Conservation (phyloP, 23 red algal species). For the Porphyridium purpureum region DNA sequence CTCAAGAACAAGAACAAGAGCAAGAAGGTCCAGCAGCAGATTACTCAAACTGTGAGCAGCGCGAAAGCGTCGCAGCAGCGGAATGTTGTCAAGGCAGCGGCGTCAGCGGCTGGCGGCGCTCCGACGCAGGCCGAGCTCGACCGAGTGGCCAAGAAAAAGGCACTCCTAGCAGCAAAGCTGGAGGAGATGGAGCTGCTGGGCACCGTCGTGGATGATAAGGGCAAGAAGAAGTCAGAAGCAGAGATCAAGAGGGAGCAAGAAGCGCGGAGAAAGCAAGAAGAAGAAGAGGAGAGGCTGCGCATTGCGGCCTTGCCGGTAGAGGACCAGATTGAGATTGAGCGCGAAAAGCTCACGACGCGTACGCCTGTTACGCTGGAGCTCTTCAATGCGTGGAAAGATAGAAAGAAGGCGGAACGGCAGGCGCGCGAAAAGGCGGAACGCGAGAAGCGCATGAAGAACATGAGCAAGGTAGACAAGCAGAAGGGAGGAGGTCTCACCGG, state of each 20-base stretch:
- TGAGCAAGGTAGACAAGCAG: constrained; percentile 24
- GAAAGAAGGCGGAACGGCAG: constrained; percentile 29
- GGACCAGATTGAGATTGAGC: constrained; percentile 90
- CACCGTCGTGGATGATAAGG: constrained; percentile 58
- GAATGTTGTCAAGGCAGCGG: constrained; percentile 12
- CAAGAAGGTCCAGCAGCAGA: constrained; percentile 92
- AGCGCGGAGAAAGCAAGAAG: too few species aligned
- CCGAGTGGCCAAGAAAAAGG: constrained; percentile 41
- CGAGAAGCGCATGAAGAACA: constrained; percentile 16
- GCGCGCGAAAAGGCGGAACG: constrained; percentile 14
- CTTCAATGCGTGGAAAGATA: constrained; percentile 62
- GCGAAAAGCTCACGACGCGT: constrained; percentile 46
- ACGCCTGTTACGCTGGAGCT: constrained; percentile 79
- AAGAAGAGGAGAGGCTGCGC: constrained; percentile 55
- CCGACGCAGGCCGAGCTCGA: constrained; percentile 16
- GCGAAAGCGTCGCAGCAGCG: constrained; percentile 58
- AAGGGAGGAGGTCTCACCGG: constrained; percentile 63
- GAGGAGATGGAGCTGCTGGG: constrained; percentile 79
- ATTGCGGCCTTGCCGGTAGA: constrained; percentile 73
- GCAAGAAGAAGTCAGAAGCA: constrained; percentile 46
- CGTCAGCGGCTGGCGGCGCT: constrained; percentile 8
- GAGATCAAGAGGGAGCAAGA: constrained; percentile 36
- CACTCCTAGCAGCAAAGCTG: constrained; percentile 35
- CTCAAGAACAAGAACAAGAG: constrained; percentile 99
- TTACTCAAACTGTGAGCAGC: constrained; percentile 82